Conservation (phyloP, 2,329 filamentous ascomycete genomes). For the Metarhizium sp. region DNA sequence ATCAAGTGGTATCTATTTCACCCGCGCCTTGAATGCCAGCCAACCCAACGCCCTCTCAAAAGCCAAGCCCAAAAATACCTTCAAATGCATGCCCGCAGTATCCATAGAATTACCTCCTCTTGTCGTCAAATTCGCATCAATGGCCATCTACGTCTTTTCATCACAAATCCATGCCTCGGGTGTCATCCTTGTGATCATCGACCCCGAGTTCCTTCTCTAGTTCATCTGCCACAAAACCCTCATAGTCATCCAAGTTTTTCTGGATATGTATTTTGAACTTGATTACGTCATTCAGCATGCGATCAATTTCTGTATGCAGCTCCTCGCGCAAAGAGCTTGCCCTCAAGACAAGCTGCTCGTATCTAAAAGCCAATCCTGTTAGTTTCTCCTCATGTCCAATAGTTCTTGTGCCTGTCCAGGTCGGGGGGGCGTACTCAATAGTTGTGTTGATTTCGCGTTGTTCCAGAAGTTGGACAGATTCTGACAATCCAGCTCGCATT, state of each 20-base stretch:
- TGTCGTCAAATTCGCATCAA: background rate
- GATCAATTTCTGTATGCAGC: constrained; percentile 93
- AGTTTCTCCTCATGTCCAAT: background rate
- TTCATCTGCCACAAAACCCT: constrained; percentile 86
- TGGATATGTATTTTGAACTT: constrained; percentile 98
- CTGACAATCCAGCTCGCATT: constrained; percentile 75
- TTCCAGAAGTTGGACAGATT: constrained; percentile 85
- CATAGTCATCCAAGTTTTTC: constrained; percentile 85
- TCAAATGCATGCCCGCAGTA: background rate
- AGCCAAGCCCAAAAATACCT: background rate
- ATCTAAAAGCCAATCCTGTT: constrained; percentile 39
- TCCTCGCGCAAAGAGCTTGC: constrained; percentile 85
- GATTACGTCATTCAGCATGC: constrained; percentile 93
- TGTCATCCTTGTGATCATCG: constrained; percentile 48
- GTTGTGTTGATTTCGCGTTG: constrained; percentile 94
- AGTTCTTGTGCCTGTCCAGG: background rate
- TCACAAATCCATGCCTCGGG: constrained; percentile 33
- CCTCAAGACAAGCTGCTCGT: constrained; percentile 82
- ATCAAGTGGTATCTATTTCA: background rate
- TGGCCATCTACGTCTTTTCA: background rate
- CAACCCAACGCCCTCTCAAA: background rate
- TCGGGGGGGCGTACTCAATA: constrained; percentile 64
- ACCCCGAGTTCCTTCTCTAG: constrained; percentile 76
- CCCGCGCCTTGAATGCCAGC: background rate
- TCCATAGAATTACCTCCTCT: background rate